phyloP scores from a whole-genome alignment of 352 stramenopile species.

The Pythium dissotocum region DNA sequence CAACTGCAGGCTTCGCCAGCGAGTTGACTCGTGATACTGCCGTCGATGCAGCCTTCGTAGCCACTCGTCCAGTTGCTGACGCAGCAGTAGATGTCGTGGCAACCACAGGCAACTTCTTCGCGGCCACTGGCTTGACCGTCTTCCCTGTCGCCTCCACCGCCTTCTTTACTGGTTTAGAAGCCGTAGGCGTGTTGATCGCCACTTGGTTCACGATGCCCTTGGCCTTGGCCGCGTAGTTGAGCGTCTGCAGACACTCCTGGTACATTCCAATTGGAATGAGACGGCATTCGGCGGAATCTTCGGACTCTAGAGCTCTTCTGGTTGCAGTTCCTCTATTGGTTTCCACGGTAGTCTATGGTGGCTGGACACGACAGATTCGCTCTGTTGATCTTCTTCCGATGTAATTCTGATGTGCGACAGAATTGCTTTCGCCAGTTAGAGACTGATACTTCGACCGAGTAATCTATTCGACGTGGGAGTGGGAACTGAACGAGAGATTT shows the following conservation, averaged over 20 bases:
- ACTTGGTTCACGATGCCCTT: slow-evolving; percentile 37
- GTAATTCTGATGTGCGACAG: no score
- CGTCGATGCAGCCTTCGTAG: neutral
- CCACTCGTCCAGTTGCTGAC: neutral
- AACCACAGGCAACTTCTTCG: neutral
- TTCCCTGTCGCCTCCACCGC: neutral
- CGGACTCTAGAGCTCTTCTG: no score
- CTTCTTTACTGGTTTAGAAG: slow-evolving; percentile 10
- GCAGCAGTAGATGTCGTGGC: neutral
- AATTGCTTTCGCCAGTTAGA: slow-evolving; percentile 7
- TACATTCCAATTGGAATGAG: no score
- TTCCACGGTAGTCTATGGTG: no score
- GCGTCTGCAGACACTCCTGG: slow-evolving; percentile 41
- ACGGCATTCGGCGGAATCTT: no score
- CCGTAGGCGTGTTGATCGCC: slow-evolving; percentile 9
- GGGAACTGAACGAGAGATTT: slow-evolving; percentile 10
- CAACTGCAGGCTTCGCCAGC: neutral
- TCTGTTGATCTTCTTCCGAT: slow-evolving; percentile 10
- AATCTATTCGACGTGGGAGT: no score
- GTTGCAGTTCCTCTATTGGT: no score
- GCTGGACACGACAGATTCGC: no score
- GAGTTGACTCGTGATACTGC: neutral
- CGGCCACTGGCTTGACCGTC: neutral
- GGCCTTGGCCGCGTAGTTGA: slow-evolving; percentile 44
- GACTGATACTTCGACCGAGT: slow-evolving; percentile 7